phyloP scores from a whole-genome alignment of 116 monocot species.

The Trichopus zeylanicus region DNA sequence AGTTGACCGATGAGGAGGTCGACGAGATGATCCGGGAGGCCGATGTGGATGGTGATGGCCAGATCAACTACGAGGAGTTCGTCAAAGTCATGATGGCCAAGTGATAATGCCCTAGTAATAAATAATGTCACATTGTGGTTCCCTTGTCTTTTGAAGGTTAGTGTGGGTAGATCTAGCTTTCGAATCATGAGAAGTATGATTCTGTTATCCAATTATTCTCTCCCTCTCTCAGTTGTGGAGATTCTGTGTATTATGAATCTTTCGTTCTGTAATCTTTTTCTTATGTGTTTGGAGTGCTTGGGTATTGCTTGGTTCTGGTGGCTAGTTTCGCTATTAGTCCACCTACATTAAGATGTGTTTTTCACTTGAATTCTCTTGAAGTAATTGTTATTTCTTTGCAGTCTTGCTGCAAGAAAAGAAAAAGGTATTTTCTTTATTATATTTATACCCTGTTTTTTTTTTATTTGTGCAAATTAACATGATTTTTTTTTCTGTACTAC shows the following conservation, averaged over 20 bases:
- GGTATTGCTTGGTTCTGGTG: not conserved
- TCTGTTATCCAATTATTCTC: too few species aligned
- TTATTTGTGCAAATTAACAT: too few species aligned
- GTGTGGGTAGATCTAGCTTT: not conserved
- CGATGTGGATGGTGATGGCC: slow-evolving; percentile 39
- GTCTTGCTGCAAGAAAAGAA: too few species aligned
- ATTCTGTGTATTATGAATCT: not conserved
- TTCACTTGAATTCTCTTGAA: too few species aligned
- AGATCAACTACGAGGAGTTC: slow-evolving; percentile 46
- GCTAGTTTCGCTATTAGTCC: too few species aligned
- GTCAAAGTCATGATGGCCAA: slow-evolving; percentile 46
- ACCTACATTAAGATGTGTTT: too few species aligned
- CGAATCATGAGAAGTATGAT: not conserved
- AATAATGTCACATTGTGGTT: not conserved
- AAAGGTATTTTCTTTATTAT: too few species aligned
- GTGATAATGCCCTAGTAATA: slow-evolving; percentile 11
- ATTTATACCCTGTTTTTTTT: too few species aligned
- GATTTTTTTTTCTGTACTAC: too few species aligned
- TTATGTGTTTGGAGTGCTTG: not conserved
- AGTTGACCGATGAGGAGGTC: slow-evolving; percentile 38
- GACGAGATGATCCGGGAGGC: slow-evolving; percentile 44
- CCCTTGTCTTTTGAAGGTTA: not conserved
- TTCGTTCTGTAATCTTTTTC: not conserved
- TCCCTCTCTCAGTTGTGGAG: not conserved
- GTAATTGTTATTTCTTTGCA: too few species aligned